phyloP scores from a whole-genome alignment of 1,284 basidiomycete genomes.

The Polyporus tsugae region DNA sequence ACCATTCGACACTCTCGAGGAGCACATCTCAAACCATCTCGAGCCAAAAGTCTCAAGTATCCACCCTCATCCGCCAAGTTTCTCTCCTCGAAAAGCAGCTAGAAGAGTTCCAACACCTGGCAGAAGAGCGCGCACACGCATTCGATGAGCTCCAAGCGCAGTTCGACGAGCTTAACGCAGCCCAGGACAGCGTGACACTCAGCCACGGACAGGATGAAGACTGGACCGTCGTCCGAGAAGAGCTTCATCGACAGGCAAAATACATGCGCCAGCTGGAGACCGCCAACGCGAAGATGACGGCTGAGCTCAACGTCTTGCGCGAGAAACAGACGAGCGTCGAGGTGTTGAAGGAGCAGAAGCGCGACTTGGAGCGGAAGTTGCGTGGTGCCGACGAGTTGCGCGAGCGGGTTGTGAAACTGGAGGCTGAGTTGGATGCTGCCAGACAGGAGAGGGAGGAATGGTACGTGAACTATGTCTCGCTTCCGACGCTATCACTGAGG shows the following conservation, averaged over 20 bases:
- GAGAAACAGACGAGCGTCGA: conserved; percentile 68
- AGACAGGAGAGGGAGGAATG: conserved; percentile 63
- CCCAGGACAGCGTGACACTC: conserved; percentile 39
- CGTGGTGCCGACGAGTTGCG: conserved; percentile 62
- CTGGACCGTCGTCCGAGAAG: conserved; percentile 65
- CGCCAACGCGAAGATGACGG: conserved; percentile 64
- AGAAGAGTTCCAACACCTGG: conserved; percentile 47
- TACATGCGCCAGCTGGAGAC: conserved; percentile 70
- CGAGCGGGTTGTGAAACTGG: conserved; percentile 61
- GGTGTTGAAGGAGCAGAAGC: conserved; percentile 79
- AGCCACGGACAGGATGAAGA: conserved; percentile 52
- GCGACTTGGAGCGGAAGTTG: conserved; percentile 66
- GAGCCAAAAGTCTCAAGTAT: conserved; percentile 56
- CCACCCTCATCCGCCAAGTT: conserved; percentile 53
- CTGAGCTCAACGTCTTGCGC: conserved; percentile 62
- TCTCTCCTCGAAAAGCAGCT: conserved; percentile 56
- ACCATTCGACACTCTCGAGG: conserved; percentile 54
- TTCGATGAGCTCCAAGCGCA: conserved; percentile 55
- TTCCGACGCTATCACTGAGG: conserved; percentile 4
- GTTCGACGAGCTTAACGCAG: conserved; percentile 51
- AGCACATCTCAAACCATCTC: conserved; percentile 54
- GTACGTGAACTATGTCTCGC: conserved; percentile 41
- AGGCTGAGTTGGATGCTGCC: conserved; percentile 69
- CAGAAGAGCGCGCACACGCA: conserved; percentile 51
- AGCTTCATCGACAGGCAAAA: conserved; percentile 67